Conservation (phyloP, 495 filamentous ascomycete species). For the Trichocladium antarcticum region DNA sequence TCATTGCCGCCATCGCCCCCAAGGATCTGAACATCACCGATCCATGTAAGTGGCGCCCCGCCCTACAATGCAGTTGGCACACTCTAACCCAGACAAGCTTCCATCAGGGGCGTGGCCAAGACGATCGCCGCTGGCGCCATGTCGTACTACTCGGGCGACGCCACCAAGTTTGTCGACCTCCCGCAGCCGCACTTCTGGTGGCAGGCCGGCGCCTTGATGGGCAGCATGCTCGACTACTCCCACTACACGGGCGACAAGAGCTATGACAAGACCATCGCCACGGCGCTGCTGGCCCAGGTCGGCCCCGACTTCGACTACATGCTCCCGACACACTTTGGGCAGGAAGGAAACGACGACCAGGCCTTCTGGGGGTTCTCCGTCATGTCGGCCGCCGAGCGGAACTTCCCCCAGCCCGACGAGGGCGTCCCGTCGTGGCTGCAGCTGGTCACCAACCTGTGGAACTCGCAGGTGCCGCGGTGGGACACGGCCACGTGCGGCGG, state of each 20-base stretch:
- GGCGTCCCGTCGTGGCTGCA: constrained; percentile 50
- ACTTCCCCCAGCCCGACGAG: constrained; percentile 52
- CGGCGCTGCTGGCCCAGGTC: constrained; percentile 54
- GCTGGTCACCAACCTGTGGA: constrained; percentile 39
- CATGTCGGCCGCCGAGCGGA: constrained; percentile 61
- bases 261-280: constrained; percentile 58
- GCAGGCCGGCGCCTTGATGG: constrained; percentile 65
- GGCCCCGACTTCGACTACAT: constrained; percentile 54
- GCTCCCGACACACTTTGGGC: constrained; percentile 30
- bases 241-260: constrained; percentile 64
- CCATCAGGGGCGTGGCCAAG: constrained; percentile 38
- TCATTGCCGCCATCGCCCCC: constrained; percentile 25
- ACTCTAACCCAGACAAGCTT: constrained; percentile 24
- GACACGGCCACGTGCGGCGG: constrained; percentile 55
- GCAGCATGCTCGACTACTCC: constrained; percentile 70
- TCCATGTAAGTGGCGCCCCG: constrained; percentile 23
- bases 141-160: constrained; percentile 56
- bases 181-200: constrained; percentile 72
- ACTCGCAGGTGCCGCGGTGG: constrained; percentile 50
- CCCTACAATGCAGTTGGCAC: background rate
- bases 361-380: constrained; percentile 71
- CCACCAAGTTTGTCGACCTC: constrained; percentile 50
- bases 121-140: constrained; percentile 44
- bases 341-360: constrained; percentile 62
- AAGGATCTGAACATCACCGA: constrained; percentile 36